phyloP scores from a whole-genome alignment of 2,329 filamentous ascomycete genomes.

The Xylaria sp. region DNA sequence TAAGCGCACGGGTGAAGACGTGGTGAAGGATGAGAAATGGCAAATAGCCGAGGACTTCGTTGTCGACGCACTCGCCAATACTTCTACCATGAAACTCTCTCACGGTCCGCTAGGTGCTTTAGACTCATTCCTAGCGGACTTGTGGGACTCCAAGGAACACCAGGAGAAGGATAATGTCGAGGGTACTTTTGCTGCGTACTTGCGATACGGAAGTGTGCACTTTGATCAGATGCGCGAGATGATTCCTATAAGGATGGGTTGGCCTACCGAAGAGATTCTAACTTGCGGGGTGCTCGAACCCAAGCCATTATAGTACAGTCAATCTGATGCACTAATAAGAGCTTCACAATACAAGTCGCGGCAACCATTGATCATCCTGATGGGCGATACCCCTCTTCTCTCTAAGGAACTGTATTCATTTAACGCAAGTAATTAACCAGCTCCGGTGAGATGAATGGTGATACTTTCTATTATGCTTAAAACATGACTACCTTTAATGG shows the following conservation, averaged over 20 bases:
- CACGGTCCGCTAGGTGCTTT: slow-evolving; percentile 47
- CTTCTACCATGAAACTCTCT: slow-evolving; percentile 51
- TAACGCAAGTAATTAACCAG: not conserved
- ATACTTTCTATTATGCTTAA: not conserved
- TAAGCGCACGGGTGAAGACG: slow-evolving; percentile 42
- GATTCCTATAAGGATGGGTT: slow-evolving; percentile 40
- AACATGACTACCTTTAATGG: not conserved
- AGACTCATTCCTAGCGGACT: slow-evolving; percentile 47
- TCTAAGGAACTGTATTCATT: not conserved
- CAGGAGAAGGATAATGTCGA: slow-evolving; percentile 47
- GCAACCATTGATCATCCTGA: not conserved
- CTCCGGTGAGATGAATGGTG: not conserved
- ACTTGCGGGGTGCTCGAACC: slow-evolving; percentile 43
- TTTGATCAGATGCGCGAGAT: slow-evolving; percentile 47
- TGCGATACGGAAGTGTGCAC: slow-evolving; percentile 48
- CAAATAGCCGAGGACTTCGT: slow-evolving; percentile 48
- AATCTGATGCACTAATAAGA: not conserved
- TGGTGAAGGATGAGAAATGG: slow-evolving; percentile 45
- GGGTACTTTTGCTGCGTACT: slow-evolving; percentile 48
- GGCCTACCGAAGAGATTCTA: slow-evolving; percentile 44
- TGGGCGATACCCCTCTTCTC: not conserved
- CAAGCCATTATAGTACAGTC: slow-evolving; percentile 26
- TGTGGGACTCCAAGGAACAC: slow-evolving; percentile 51
- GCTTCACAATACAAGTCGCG: not conserved
- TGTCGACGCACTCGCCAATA: slow-evolving; percentile 48